Base-by-base conservation (phyloP, 2,329 filamentous ascomycete genomes). In the Pseudogymnoascus sp. region DNA sequence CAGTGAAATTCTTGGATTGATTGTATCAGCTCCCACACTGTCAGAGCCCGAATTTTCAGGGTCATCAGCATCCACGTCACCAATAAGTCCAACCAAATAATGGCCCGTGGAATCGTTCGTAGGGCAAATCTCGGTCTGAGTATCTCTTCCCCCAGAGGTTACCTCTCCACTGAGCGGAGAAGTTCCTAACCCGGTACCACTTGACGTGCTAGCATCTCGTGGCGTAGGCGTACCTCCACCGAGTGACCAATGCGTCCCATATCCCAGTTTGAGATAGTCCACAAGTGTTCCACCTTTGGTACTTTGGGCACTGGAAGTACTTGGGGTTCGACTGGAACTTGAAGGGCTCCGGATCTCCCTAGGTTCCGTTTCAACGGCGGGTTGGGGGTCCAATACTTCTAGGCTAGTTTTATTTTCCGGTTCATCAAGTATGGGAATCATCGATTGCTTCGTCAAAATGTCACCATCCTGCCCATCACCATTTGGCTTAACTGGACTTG, bases 71-170 rank as follows among this genome's bases (percentile, higher is more conserved):
- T 85, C 82, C 33, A 89, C 79, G 37, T 87, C 80, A 6, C 87
- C 88, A 66, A 83, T 81, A 5, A 91, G 78, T 0, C 89, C 89
- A 63, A 92, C 82, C 21, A 92, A 76, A 68, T 85, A 92, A 66
- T 81, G 79, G 0, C 80, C 81, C 69, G 70, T 11, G 64, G 65
- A 68, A 52, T 68, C 67, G 61, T 69, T 33, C 12, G n/a, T 60
- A 14, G 59, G 35, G 11, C 10, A 12, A 16, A 3, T 31, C 45
- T 31, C 45, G 7, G 33, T n/a, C n/a, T 37, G 39, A 12, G 31
- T 61, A 19, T 52, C 59, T 4, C 16, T 14, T 7, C 60, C 41
- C 1, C 2, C 26, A 37, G n/a, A 16, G 6, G 21, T 26, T 16
- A 39, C 35, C 21, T 41, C 38, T 6, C 21, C 35, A 38, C 35